These are phyloP conservation scores for Diaporthe sp. DNA, from an alignment of 2,329 filamentous ascomycete species.

Conservation along the genomic window DNA sequence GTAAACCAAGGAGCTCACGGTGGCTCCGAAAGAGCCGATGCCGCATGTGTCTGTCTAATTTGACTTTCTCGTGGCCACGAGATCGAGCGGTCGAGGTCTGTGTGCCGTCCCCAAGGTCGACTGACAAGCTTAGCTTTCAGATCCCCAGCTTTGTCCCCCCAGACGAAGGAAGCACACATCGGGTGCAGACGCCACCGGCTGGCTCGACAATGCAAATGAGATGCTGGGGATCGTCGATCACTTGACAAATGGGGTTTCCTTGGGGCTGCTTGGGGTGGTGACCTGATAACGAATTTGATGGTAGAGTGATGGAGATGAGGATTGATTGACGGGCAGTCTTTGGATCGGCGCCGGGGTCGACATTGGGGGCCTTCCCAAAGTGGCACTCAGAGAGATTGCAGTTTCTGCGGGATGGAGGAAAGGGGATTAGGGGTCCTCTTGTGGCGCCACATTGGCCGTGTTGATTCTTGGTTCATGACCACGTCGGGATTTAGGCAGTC, in stretches of 20 bases:
- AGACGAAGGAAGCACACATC: slow-evolving; percentile 25
- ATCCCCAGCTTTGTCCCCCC: slow-evolving; percentile 27
- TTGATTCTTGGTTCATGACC: slow-evolving; percentile 20
- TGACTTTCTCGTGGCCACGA: not conserved
- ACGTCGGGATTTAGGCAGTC: slow-evolving; percentile 30
- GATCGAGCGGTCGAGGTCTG: slow-evolving; percentile 27
- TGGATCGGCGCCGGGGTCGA: slow-evolving; percentile 31
- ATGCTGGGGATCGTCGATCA: slow-evolving; percentile 21
- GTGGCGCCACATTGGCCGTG: slow-evolving; percentile 34
- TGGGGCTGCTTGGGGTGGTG: not conserved
- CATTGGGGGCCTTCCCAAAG: slow-evolving; percentile 27
- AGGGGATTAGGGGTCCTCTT: slow-evolving; percentile 33
- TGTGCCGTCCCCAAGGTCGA: slow-evolving; percentile 8
- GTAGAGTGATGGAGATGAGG: not conserved
- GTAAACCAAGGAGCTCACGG: not conserved
- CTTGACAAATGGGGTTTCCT: slow-evolving; percentile 19
- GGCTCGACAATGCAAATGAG: slow-evolving; percentile 28
- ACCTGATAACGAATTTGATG: slow-evolving; percentile 12
- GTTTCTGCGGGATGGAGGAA: slow-evolving; percentile 11
- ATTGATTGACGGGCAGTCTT: slow-evolving; percentile 1
- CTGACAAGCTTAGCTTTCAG: slow-evolving; percentile 5
- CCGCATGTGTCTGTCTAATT: slow-evolving; percentile 18
- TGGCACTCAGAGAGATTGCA: slow-evolving; percentile 31
- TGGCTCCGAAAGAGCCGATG: slow-evolving; percentile 27
- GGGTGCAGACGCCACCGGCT: slow-evolving; percentile 28